Conservation (phyloP, 768 basidiomycete genomes). For the Suillus sp. region DNA sequence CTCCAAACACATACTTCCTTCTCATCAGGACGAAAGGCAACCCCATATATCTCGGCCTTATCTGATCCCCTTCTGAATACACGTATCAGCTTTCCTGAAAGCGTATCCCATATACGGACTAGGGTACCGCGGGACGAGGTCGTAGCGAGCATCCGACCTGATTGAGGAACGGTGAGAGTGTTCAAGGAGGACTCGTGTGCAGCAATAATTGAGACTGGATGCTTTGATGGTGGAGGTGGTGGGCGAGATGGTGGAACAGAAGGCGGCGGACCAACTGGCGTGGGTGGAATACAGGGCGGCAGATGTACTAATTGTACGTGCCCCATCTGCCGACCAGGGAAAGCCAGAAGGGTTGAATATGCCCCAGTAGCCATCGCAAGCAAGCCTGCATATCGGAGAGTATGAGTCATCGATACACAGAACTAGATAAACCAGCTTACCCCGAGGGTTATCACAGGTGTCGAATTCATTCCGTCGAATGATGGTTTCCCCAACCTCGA, state of each 20-base stretch:
- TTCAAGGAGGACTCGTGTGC: conserved; percentile 83
- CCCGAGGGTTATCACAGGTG: conserved; percentile 84
- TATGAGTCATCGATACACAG: conserved; percentile 12
- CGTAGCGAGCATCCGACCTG: conserved; percentile 80
- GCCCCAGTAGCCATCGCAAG: conserved; percentile 78
- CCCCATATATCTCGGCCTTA: conserved; percentile 89
- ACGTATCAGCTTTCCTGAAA: conserved; percentile 68
- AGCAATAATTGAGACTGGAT: conserved; percentile 77
- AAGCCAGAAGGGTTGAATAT: conserved; percentile 78
- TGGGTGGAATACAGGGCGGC: conserved; percentile 71
- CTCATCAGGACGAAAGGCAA: conserved; percentile 86
- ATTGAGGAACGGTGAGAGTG: conserved; percentile 74
- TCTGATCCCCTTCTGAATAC: conserved; percentile 88
- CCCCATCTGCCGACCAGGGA: conserved; percentile 83
- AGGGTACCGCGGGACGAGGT: conserved; percentile 84
- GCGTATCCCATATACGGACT: conserved; percentile 83
- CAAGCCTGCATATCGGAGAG: conserved; percentile 53
- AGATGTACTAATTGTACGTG: conserved; percentile 88
- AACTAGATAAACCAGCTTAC: conserved; percentile 40
- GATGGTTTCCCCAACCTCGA: conserved; percentile 65
- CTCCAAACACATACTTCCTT: conserved; percentile 89
- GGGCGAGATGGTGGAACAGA: conserved; percentile 55
- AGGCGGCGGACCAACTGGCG: conserved; percentile 56
- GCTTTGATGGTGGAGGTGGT: conserved; percentile 57
- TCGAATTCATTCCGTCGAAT: conserved; percentile 78